Evolutionary conservation across 2,329 filamentous ascomycete genomes (phyloP).

Genomic region (Neopestalotiopsis sp.): DNA sequence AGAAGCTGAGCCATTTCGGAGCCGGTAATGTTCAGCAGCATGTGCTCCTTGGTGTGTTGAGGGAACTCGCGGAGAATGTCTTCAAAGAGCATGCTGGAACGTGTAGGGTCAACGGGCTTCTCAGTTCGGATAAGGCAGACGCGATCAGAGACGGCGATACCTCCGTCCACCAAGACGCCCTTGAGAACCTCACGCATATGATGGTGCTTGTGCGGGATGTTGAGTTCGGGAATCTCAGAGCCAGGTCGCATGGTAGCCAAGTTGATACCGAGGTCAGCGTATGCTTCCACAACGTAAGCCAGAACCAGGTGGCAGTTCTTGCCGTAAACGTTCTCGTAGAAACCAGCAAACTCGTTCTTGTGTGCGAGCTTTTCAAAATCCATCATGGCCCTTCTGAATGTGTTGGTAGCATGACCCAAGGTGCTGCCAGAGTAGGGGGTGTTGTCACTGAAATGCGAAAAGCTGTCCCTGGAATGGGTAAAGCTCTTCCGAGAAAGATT

Average conservation of each 20-base stretch:
- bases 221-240: constrained; percentile 25
- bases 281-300: constrained; percentile 38
- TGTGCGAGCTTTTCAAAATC: constrained; percentile 11
- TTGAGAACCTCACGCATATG: constrained; percentile 32
- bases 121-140: constrained; percentile 12
- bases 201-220: constrained; percentile 28
- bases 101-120: constrained; percentile 13
- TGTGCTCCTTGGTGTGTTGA: constrained; percentile 22
- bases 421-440: background rate
- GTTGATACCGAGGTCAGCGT: constrained; percentile 32
- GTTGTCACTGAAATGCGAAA: background rate
- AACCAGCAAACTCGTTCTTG: constrained; percentile 22
- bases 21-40: constrained; percentile 26
- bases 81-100: constrained; percentile 19
- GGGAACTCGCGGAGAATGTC: constrained; percentile 19
- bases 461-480: background rate
- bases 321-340: constrained; percentile 33
- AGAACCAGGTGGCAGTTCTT: constrained; percentile 35
- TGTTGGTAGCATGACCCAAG: background rate
- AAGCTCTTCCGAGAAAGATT: background rate
- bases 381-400: constrained; percentile 1
- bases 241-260: constrained; percentile 27
- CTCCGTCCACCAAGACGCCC: constrained; percentile 36
- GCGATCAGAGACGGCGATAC: constrained; percentile 9
- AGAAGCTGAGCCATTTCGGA: constrained; percentile 27